Conservation (phyloP, 306 rosid genomes). For the Cucurbita argyrosperma region DNA sequence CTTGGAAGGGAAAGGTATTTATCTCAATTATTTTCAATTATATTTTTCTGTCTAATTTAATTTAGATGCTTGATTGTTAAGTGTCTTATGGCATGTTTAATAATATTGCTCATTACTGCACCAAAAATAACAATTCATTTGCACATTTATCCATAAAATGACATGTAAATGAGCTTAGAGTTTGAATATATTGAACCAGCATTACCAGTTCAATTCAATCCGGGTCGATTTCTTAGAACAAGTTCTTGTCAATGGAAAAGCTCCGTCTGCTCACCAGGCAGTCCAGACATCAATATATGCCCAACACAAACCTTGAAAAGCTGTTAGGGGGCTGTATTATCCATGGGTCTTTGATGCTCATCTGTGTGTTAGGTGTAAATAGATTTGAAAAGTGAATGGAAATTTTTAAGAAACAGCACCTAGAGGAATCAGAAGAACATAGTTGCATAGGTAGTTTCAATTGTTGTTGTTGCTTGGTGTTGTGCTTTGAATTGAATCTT, state of each 20-base stretch:
- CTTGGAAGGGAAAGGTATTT: constrained; percentile 73
- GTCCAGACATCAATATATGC: constrained; percentile 53
- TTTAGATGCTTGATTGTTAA: background rate
- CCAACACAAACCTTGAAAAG: constrained; percentile 55
- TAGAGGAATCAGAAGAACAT: background rate
- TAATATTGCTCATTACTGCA: background rate
- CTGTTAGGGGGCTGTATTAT: background rate
- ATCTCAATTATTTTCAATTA: background rate
- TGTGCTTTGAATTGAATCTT: background rate
- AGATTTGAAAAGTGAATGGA: constrained; percentile 2
- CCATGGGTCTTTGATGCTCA: background rate
- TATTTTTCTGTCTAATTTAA: background rate
- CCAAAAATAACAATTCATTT: background rate
- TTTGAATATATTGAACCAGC: constrained; percentile 24
- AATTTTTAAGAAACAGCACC: background rate
- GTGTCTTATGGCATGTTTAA: background rate
- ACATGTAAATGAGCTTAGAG: background rate
- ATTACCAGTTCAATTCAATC: constrained; percentile 61
- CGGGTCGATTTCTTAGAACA: constrained; percentile 83
- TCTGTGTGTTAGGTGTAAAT: background rate
- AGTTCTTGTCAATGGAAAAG: constrained; percentile 73
- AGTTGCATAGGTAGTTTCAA: background rate
- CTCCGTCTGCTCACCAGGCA: constrained; percentile 49
- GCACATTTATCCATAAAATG: background rate
- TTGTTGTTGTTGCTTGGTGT: background rate